Conservation (phyloP, 2,329 filamentous ascomycete species). For the Exophiala sp. region DNA sequence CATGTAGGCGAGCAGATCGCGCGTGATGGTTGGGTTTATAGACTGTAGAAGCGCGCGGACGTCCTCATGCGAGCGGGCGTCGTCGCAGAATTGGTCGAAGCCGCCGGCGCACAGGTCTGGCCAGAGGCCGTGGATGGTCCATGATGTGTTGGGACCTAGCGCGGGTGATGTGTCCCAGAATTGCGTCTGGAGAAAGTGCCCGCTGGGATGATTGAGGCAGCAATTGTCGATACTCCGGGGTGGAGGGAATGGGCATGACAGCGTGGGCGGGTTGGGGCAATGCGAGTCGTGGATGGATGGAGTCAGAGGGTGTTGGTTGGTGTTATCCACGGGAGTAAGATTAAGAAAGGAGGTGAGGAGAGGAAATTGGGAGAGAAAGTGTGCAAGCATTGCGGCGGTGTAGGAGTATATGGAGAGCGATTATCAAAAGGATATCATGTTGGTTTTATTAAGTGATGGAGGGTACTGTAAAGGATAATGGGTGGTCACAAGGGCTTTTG, state of each 20-base stretch:
- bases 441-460: background rate
- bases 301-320: background rate
- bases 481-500: background rate
- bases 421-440: conserved; percentile 3
- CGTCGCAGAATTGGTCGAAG: conserved; percentile 65
- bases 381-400: background rate
- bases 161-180: conserved; percentile 70
- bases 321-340: background rate
- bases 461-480: background rate
- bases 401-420: background rate
- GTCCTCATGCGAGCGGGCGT: conserved; percentile 59
- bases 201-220: conserved; percentile 71
- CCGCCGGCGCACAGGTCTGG: conserved; percentile 67
- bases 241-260: conserved; percentile 22
- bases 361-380: conserved; percentile 11
- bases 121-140: conserved; percentile 72
- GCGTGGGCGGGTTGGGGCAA: conserved; percentile 16
- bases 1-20: conserved; percentile 64
- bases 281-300: background rate
- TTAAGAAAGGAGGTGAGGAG: conserved; percentile 14
- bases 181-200: conserved; percentile 69
- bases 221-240: conserved; percentile 53
- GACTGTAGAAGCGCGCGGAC: conserved; percentile 49
- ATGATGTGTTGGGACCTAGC: conserved; percentile 64
- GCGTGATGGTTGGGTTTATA: background rate